Evolutionary conservation across 352 stramenopile species (phyloP), one percentile per base, ranked within the genome.

Genomic region (Phytopythium aichiense): DNA sequence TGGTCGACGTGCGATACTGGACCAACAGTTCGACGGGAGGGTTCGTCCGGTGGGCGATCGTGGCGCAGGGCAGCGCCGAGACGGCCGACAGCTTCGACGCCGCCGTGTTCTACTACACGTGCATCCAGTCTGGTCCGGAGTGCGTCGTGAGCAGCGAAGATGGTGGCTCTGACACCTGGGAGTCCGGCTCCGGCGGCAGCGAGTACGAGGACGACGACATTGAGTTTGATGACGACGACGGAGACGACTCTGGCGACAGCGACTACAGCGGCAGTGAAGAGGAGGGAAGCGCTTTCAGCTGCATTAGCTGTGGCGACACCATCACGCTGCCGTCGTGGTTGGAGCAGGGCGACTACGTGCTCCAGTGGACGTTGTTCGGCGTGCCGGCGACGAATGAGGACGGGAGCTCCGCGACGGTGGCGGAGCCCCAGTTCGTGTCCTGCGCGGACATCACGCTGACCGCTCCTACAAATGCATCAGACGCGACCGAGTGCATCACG

Each of bases 101-200:
- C 20, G 80, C 70, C 43, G 74, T 71, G 3, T 85, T 87, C 62
- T 77, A 67, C 54, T 87, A 84, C 71, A 81, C 77, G 40, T 87
- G 77, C 35, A 71, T 73, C 31, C 74, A 84, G 45, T 76, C 70
- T 6, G 66, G 74, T 9, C 67, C 71, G n/a, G 62, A 67, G 25
- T 79, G 72, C 35, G 46, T 84, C 4, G 67, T 71, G 13, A 22
- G 42, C 7, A 48, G 18, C 42, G 38, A 20, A 43, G 38, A 43
- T 20, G 38, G 38, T 11, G 38, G 15, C 12, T 43, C 38, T 6
- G 38, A 43, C n/a, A 43, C 6, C 38, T 16, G 15, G 38, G 38
- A 16, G 12, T 43, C 38, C 6, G 38, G 38, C 12, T 43, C 38
- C 38, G 15, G 7, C 38, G 9, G 38, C 38, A 43, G 9, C 38